Evolutionary conservation across 2,329 filamentous ascomycete genomes (phyloP), one percentile per base, ranked within the genome.

Genomic region (Aspergillus cejpii): DNA sequence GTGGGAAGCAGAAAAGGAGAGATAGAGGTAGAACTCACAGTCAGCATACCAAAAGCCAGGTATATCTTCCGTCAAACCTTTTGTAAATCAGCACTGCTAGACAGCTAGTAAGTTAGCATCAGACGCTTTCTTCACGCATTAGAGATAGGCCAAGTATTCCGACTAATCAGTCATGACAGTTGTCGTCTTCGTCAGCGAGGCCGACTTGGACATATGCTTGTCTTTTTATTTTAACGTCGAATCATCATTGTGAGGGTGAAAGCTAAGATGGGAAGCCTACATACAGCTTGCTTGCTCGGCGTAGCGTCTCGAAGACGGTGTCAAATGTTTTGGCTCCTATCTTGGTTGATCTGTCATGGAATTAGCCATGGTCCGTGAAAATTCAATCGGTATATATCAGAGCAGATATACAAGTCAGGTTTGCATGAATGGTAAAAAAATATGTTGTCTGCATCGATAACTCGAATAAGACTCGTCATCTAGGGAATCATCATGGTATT

Each of bases 171-270:
- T 66, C 60, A 66, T 62, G 67, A 73, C 76, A 68, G 65, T 63
- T 73, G 55, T 78, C 75, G 72, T 78, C 75, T 72, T 70, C 45
- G 62, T 60, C 61, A 58, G 60, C 61, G 55, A 61, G 60, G 60
- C 59, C 56, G 55, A 81, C 88, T 94, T 83, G 78, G 88, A 94
- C 87, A 94, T 94, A 94, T 94, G 87, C 87, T 94, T 94, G 88
- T 94, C 87, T 80, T 81, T 84, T 72, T n/a, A n/a, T n/a, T 69
- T 75, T 78, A 74, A 76, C 79, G 84, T 88, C 80, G 70, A 76
- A 78, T 92, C 87, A 92, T 92, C 87, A 92, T 81, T 61, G 58
- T 69, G 67, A 60, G 60, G 49, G 51, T 49, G 52, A 51, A 51
- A 41, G 31, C 41, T 28, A 43, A 58, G 46, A 56, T 48, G 47